A percentile compares a stretch with the other conserved stretches of the same genome.
Evolutionary conservation across 441 rosid species (phyloP).

Genomic region (Euphorbia schlechtendalii): DNA sequence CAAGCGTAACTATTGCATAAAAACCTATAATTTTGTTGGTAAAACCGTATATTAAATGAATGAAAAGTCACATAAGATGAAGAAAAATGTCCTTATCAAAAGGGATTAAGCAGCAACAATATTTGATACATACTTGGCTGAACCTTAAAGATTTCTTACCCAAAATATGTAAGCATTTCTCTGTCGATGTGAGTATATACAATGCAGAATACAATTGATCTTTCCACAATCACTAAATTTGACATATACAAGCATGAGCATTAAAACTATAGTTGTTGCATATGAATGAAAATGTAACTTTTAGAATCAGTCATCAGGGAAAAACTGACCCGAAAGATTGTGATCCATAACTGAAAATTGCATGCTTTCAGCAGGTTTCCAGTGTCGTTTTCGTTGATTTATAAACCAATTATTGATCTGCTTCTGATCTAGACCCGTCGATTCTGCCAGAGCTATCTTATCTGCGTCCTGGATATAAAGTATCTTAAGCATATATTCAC

Average conservation of each 20-base stretch:
- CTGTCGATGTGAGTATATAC: constrained; percentile 19
- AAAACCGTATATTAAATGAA: too few species aligned
- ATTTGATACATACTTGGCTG: too few species aligned
- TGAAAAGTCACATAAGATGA: too few species aligned
- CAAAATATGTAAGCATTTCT: constrained; percentile 13
- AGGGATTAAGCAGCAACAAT: too few species aligned
- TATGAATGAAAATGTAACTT: constrained; percentile 1
- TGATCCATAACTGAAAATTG: constrained; percentile 47
- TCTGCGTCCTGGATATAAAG: constrained; percentile 54
- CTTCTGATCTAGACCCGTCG: constrained; percentile 87
- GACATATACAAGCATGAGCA: background rate
- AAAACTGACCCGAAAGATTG: constrained; percentile 51
- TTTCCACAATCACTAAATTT: background rate
- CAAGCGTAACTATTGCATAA: too few species aligned
- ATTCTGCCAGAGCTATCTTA: constrained; percentile 64
- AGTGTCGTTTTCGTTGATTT: constrained; percentile 90
- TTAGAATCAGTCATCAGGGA: constrained; percentile 41
- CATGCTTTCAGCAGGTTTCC: constrained; percentile 90
- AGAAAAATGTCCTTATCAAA: too few species aligned
- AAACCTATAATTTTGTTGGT: too few species aligned
- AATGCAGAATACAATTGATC: constrained; percentile 21
- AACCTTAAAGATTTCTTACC: background rate
- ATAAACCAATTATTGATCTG: constrained; percentile 97
- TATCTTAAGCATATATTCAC: too few species aligned
- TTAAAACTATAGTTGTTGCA: constrained; percentile 14